phyloP scores from a whole-genome alignment of 495 filamentous ascomycete genomes.

The Aspergillus nanangensis region DNA sequence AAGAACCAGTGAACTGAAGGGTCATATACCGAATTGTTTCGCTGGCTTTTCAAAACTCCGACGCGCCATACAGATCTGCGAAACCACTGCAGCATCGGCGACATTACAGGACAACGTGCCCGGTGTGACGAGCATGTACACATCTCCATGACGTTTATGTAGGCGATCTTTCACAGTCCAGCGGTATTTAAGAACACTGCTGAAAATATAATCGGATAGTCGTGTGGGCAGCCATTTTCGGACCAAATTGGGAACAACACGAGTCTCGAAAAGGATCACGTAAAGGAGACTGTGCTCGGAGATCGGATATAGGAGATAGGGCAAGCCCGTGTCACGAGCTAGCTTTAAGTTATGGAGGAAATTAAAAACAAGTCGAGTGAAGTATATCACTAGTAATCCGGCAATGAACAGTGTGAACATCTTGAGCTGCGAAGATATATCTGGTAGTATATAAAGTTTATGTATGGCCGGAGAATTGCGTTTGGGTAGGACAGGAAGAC shows the following conservation, averaged over 20 bases:
- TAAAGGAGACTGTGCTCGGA: conserved; percentile 24
- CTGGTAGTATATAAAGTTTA: too few relatives aligned
- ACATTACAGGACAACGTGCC: conserved; percentile 35
- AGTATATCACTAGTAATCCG: too few relatives aligned
- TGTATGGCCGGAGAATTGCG: too few relatives aligned
- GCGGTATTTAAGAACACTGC: background rate
- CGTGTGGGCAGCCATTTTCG: background rate
- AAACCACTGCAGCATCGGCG: conserved; percentile 29
- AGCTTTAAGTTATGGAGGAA: conserved; percentile 23
- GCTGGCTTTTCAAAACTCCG: conserved; percentile 40
- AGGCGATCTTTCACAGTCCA: conserved; percentile 31
- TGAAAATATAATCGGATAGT: conserved; percentile 4
- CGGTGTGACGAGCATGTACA: conserved; percentile 37
- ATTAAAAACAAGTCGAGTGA: background rate
- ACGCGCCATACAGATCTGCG: conserved; percentile 26
- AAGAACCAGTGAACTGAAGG: too few relatives aligned
- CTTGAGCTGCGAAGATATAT: too few relatives aligned
- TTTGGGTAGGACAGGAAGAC: too few relatives aligned
- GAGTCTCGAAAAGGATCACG: conserved; percentile 10
- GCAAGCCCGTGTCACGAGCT: conserved; percentile 17
- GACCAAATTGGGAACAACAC: background rate
- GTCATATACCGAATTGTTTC: conserved; percentile 28
- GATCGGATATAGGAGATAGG: conserved; percentile 30
- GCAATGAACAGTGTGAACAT: too few relatives aligned
- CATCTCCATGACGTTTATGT: conserved; percentile 33